Conservation (phyloP, 2,329 filamentous ascomycete species). For the Lecanicillium sp. region DNA sequence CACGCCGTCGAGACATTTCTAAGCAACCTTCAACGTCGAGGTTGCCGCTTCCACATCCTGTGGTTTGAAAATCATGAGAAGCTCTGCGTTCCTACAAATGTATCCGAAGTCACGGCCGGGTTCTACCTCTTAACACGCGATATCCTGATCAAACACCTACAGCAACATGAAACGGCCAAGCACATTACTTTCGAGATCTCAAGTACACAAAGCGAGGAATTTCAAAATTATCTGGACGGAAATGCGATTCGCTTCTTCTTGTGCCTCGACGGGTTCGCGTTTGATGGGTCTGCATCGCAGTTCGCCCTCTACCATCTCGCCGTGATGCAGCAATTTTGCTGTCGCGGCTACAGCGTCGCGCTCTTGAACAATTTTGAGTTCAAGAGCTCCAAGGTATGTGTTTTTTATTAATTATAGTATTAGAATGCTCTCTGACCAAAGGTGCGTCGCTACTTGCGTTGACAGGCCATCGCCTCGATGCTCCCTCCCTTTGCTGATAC, state of each 20-base stretch:
- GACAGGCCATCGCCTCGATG: slow-evolving; percentile 14
- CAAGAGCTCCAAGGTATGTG: slow-evolving; percentile 16
- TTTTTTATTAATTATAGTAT: too few relatives aligned
- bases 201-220: not conserved
- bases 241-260: slow-evolving; percentile 12
- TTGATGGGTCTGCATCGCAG: not conserved
- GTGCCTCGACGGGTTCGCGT: slow-evolving; percentile 3
- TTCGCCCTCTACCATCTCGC: slow-evolving; percentile 4
- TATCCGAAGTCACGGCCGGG: slow-evolving; percentile 10
- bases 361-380: slow-evolving; percentile 14
- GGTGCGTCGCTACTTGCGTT: too few relatives aligned
- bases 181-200: slow-evolving; percentile 9
- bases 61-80: slow-evolving; percentile 57
- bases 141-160: slow-evolving; percentile 59
- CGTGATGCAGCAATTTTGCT: not conserved
- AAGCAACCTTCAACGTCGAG: slow-evolving; percentile 50
- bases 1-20: slow-evolving; percentile 65
- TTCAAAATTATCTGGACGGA: not conserved
- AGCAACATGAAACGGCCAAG: slow-evolving; percentile 14
- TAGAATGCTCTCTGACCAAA: too few relatives aligned
- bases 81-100: slow-evolving; percentile 45
- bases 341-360: slow-evolving; percentile 6
- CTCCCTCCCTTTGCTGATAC: slow-evolving; percentile 3
- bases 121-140: slow-evolving; percentile 48
- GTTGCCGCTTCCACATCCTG: slow-evolving; percentile 64